phyloP scores from a whole-genome alignment of 495 filamentous ascomycete species.

The Daldinia concentrica region DNA sequence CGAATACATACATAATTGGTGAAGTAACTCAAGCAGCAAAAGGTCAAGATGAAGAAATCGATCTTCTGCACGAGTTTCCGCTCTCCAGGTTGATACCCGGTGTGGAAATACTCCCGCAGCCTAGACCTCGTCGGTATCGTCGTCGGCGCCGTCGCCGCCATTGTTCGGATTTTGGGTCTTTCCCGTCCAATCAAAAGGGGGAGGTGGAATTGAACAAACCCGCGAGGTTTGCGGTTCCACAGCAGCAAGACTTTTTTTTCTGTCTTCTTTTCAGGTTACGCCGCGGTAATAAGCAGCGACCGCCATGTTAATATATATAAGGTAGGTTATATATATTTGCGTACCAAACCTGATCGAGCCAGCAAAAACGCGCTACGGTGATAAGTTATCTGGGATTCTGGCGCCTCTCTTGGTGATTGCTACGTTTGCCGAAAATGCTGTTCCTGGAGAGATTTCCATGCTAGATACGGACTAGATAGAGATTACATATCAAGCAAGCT shows the following conservation, averaged over 20 bases:
- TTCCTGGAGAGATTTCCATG: slow-evolving; percentile 8
- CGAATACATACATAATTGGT: slow-evolving; percentile 49
- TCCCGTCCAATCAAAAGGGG: slow-evolving; percentile 14
- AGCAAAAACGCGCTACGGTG: slow-evolving; percentile 3
- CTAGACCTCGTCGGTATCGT: slow-evolving; percentile 34
- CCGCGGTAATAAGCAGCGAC: slow-evolving; percentile 13
- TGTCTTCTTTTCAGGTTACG: slow-evolving; percentile 2
- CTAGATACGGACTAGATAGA: not conserved
- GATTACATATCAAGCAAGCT: slow-evolving; percentile 4
- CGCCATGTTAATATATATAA: slow-evolving; percentile 18
- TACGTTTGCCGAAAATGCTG: not conserved
- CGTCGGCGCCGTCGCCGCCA: slow-evolving; percentile 28
- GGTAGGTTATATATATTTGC: slow-evolving; percentile 7
- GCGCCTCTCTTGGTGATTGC: not conserved
- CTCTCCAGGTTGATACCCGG: slow-evolving; percentile 53
- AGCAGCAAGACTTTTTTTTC: slow-evolving; percentile 1
- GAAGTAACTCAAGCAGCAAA: slow-evolving; percentile 70
- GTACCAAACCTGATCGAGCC: not conserved
- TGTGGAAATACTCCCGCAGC: slow-evolving; percentile 49
- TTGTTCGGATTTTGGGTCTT: slow-evolving; percentile 1
- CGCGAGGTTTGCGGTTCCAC: slow-evolving; percentile 20
- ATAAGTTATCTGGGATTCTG: slow-evolving; percentile 21
- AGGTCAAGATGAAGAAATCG: slow-evolving; percentile 72
- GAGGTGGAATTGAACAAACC: not conserved
- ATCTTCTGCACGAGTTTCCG: slow-evolving; percentile 62